Conservation (phyloP, 805 yeast species). For the Vanderwaltozyma yarrowii region DNA sequence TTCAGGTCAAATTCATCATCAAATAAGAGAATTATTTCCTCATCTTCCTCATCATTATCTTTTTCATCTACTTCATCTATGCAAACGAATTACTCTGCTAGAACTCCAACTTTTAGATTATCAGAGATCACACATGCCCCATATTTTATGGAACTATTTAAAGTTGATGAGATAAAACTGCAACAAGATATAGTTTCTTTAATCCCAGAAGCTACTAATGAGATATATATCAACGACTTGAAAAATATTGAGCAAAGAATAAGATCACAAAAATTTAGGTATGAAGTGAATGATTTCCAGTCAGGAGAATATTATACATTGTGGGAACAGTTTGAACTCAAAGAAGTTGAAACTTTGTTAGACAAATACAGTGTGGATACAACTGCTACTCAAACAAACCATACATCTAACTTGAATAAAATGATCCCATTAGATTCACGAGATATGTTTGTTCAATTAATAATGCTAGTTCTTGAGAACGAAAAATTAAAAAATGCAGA, state of each 20-base stretch:
- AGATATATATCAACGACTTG: constrained; percentile 15
- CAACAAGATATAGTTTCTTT: constrained; percentile 43
- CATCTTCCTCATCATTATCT: no score
- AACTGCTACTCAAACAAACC: neutral
- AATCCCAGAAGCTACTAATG: constrained; percentile 9
- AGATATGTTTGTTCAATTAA: constrained; percentile 32
- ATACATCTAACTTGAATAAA: neutral
- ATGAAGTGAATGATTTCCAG: constrained; percentile 33
- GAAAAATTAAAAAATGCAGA: constrained; percentile 19
- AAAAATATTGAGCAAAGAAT: constrained; percentile 3
- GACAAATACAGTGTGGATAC: constrained; percentile 10
- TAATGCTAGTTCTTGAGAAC: constrained; percentile 35
- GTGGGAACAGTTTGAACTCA: constrained; percentile 35
- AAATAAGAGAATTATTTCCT: no score
- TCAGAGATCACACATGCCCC: constrained; percentile 45
- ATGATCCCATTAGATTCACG: constrained; percentile 36
- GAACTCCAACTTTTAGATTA: constrained; percentile 40
- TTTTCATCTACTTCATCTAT: neutral
- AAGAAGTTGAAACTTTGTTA: constrained; percentile 25
- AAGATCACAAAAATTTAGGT: no score
- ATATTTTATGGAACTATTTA: constrained; percentile 41
- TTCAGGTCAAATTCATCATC: neutral
- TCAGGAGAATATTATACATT: constrained; percentile 24
- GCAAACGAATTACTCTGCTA: neutral
- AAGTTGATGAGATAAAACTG: constrained; percentile 36